Base-by-base conservation (phyloP, 768 basidiomycete genomes). In the Kwoniella newhampshirensis region DNA sequence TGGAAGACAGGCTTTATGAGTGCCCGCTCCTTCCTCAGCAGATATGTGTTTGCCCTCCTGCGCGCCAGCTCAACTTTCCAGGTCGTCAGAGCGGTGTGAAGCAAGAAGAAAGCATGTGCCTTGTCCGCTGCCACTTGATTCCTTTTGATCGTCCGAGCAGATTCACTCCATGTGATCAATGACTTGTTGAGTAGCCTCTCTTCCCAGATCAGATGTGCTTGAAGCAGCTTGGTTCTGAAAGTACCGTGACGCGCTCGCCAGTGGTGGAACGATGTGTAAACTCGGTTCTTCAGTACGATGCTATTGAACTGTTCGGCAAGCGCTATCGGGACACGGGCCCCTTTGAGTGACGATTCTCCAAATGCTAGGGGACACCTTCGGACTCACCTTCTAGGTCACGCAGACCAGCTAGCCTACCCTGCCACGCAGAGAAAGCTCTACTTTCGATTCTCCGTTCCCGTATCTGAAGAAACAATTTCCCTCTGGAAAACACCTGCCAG, bases 51-150 rank as follows among this genome's bases (percentile, higher is more conserved):
- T 30, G 62, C 62, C 36, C 32, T 60, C 51, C 45, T 51, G 23
- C 17, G 11, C 3, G 39, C 51, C 27, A 59, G 35, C n/a, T 37
- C 41, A 2, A 13, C 18, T 26, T 52, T 55, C 71, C 71, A 73
- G 1, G 37, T 54, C 30, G 35, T 51, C 18, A 62, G 53, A 20
- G 51, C 65, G 25, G 47, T 47, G 13, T 64, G 45, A 21, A 60
- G 54, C 11, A 54, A 25, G 54, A 73, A 73, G 64, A 66, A 73
- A 2, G 59, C 68, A 9, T 48, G 50, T 3, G 68, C 68, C 23
- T 65, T 69, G 27, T 66, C 62, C 7, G 70, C 70, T 11, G 43
- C 44, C 1, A 45, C 43, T 4, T 15, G 11, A 30, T 71, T 45
- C 6, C 4, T 35, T 28, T 46, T n/a, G 36, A 62, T 51, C 41